Conservation (phyloP, 768 basidiomycete species). For the Macrolepiota albuminosa region DNA sequence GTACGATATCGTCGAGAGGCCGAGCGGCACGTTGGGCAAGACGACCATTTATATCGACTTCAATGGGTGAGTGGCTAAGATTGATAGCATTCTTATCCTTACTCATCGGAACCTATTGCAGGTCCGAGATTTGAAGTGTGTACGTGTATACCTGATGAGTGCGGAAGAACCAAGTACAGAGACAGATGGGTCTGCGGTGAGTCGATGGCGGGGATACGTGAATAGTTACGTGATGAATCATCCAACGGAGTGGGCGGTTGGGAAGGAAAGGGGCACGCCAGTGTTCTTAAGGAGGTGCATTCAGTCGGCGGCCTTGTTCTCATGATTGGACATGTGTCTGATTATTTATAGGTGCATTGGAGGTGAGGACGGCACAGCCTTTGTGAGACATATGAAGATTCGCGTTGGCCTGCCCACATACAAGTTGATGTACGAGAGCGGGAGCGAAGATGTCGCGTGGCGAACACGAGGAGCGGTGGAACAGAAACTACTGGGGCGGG, state of each 20-base stretch:
- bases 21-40: constrained; percentile 67
- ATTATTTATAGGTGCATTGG: constrained; percentile 51
- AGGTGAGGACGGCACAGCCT: constrained; percentile 37
- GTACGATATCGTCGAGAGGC: constrained; percentile 79
- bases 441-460: constrained; percentile 53
- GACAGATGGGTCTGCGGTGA: constrained; percentile 41
- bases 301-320: constrained; percentile 13
- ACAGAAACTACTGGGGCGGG: constrained; percentile 30
- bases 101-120: constrained; percentile 24
- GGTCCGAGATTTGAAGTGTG: constrained; percentile 49
- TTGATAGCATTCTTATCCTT: constrained; percentile 7
- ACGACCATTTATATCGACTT: constrained; percentile 73
- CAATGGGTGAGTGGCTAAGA: constrained; percentile 62
- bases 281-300: constrained; percentile 58
- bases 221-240: constrained; percentile 67
- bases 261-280: constrained; percentile 29
- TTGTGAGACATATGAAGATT: constrained; percentile 39
- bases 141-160: constrained; percentile 59
- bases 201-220: constrained; percentile 72
- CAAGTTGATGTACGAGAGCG: constrained; percentile 65
- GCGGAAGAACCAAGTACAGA: constrained; percentile 62
- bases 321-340: constrained; percentile 22
- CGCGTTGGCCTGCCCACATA: constrained; percentile 58
- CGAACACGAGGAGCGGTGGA: constrained; percentile 33
- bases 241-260: constrained; percentile 68